Evolutionary conservation across 306 rosid genomes (phyloP), one percentile per base, ranked within the genome.

Genomic region (Acacia confusa): DNA sequence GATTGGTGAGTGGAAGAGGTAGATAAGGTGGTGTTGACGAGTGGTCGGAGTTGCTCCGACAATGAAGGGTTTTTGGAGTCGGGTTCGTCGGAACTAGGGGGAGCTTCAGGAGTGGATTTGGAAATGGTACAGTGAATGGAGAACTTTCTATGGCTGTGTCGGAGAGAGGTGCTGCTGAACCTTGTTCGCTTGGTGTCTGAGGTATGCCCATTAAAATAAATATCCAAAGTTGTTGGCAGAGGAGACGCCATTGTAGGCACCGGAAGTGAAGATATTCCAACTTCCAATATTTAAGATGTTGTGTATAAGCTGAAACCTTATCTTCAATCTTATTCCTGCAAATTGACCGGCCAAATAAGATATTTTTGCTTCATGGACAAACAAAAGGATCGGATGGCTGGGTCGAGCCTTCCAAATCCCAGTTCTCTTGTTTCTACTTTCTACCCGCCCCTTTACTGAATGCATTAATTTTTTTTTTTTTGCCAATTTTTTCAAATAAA

Each of bases 41-140:
- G 84, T 16, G 94, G 88, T 30, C 79, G 71, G 82, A 96, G 99
- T 78, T 96, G 99, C 34, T 96, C 99, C 12, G 96, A 93, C 28
- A 95, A 80, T 40, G 97, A 88, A 47, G 92, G 78, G 86, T 43
- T 86, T 63, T 89, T 88, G 12, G 77, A 45, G 75, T n/a, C 53
- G 67, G 81, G 69, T 38, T 84, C 66, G 19, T 79, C 72, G 7
- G 89, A 76, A 76, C 72, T 67, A 34, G 83, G 82, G 13, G 92
- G 82, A 68, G 87, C 70, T 69, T 79, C 81, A 22, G 85, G 85
- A 66, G 72, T 80, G 71, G 94, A 69, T 66, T 87, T 86, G 43
- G 92, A 84, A 80, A 83, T 77, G 32, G 44, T 17, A 72, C 94
- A 90, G 70, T 76, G 72, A 66, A 94, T 63, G 47, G 75, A 1